These are phyloP conservation scores for Globisporangium cederbergense DNA, from an alignment of 352 stramenopile genomes.

Conservation along the genomic window DNA sequence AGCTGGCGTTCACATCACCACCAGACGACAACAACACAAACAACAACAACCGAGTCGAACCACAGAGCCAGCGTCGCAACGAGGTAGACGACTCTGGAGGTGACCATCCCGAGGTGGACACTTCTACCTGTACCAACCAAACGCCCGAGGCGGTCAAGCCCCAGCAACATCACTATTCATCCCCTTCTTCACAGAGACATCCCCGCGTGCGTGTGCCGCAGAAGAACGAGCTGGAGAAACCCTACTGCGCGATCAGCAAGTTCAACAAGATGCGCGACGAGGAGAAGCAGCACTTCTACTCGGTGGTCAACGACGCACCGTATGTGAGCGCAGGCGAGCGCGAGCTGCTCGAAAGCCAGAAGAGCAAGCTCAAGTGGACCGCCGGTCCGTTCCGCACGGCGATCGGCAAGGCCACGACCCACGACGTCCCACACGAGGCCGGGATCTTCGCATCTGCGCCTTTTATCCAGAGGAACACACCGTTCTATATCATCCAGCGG, in stretches of 20 bases:
- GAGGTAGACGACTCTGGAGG: background rate
- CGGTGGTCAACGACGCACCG: slow-evolving; percentile 76
- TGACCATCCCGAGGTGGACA: slow-evolving; percentile 1
- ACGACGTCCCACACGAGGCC: slow-evolving; percentile 30
- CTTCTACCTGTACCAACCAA: background rate
- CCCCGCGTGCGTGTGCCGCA: slow-evolving; percentile 51
- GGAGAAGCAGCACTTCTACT: slow-evolving; percentile 53
- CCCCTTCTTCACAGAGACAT: background rate
- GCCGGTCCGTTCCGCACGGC: slow-evolving; percentile 60
- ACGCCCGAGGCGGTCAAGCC: background rate
- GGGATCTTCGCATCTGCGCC: slow-evolving; percentile 56
- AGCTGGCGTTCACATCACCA: background rate
- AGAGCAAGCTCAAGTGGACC: slow-evolving; percentile 68
- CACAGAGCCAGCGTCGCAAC: background rate
- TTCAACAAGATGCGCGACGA: slow-evolving; percentile 48
- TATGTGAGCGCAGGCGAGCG: slow-evolving; percentile 52
- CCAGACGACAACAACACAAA: background rate
- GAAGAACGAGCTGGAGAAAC: slow-evolving; percentile 61
- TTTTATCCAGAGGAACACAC: slow-evolving; percentile 50
- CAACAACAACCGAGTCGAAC: background rate
- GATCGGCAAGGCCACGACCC: slow-evolving; percentile 68
- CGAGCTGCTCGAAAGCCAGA: slow-evolving; percentile 51
- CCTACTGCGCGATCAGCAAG: slow-evolving; percentile 61
- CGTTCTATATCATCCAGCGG: slow-evolving; percentile 57
- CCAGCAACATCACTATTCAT: background rate